Conservation (phyloP, 345 rosid species). For the Ailanthus altissimus region DNA sequence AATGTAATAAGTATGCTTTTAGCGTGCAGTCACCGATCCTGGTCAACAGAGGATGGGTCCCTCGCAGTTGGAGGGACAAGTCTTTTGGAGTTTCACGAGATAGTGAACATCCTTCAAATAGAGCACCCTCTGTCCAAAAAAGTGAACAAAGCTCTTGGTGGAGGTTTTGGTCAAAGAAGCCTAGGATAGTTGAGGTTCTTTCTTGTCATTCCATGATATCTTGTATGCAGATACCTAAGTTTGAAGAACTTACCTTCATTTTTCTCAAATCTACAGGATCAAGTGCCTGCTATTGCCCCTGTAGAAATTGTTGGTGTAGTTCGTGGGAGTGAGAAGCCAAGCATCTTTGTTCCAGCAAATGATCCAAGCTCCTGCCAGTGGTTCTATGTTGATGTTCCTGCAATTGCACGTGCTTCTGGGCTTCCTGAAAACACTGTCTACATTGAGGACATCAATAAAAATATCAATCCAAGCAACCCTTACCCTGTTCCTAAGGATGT, state of each 20-base stretch:
- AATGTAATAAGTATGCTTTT: conserved; percentile 27
- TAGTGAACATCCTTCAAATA: conserved; percentile 33
- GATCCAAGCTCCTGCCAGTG: conserved; percentile 76
- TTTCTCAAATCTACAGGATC: conserved; percentile 41
- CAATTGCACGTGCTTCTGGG: conserved; percentile 63
- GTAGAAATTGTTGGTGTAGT: conserved; percentile 83
- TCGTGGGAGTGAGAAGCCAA: conserved; percentile 89
- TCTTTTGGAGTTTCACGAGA: conserved; percentile 40
- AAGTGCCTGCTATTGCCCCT: conserved; percentile 36
- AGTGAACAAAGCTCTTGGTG: conserved; percentile 54
- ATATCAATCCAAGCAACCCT: conserved; percentile 67
- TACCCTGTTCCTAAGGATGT: conserved; percentile 92
- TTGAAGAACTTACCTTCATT: conserved; percentile 18
- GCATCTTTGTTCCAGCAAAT: conserved; percentile 90
- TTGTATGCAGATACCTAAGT: conserved; percentile 12
- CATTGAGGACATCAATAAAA: conserved; percentile 73
- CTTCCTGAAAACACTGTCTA: conserved; percentile 72
- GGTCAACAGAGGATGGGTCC: conserved; percentile 98
- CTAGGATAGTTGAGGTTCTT: conserved; percentile 51
- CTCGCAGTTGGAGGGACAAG: conserved; percentile 88
- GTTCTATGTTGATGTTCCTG: conserved; percentile 87
- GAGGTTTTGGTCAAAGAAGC: conserved; percentile 68
- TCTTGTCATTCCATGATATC: conserved; percentile 16
- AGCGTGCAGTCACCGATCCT: conserved; percentile 79
- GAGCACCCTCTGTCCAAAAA: conserved; percentile 32